Conservation (phyloP, 2,329 filamentous ascomycete genomes). For the Verticillium albo-atrum region DNA sequence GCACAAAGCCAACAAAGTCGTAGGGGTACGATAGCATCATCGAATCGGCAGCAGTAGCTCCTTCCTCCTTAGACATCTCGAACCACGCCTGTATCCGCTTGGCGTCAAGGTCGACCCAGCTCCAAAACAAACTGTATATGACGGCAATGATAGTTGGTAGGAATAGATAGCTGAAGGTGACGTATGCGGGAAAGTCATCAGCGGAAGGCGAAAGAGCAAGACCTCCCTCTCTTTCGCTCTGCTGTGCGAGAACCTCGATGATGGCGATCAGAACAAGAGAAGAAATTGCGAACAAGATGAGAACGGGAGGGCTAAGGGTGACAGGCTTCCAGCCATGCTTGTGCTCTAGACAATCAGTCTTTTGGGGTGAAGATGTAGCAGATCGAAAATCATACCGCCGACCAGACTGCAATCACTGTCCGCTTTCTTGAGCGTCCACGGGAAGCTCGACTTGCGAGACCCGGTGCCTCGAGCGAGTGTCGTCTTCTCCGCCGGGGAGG, state of each 20-base stretch:
- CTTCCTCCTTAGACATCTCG: conserved; percentile 43
- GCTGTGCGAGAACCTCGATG: conserved; percentile 38
- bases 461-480: neutral
- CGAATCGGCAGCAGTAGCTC: conserved; percentile 38
- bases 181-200: conserved; percentile 27
- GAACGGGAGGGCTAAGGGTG: conserved; percentile 28
- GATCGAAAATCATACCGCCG: neutral
- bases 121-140: conserved; percentile 51
- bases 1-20: conserved; percentile 27
- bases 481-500: neutral
- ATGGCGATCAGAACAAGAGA: conserved; percentile 34
- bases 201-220: conserved; percentile 20
- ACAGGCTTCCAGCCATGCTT: conserved; percentile 30
- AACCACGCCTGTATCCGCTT: conserved; percentile 58
- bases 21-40: conserved; percentile 50
- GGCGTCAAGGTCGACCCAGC: conserved; percentile 54
- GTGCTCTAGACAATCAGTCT: neutral
- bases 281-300: conserved; percentile 27
- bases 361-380: neutral
- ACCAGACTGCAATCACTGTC: neutral
- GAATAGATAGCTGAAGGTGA: conserved; percentile 41
- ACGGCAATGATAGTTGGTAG: conserved; percentile 50
- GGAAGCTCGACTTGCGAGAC: neutral
- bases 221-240: conserved; percentile 35
- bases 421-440: neutral